Percentiles rank a stretch among this genome's conserved stretches.
These are phyloP conservation scores for Chlorella sp. DNA, from an alignment of 139 green algal genomes.

Conservation along the genomic window DNA sequence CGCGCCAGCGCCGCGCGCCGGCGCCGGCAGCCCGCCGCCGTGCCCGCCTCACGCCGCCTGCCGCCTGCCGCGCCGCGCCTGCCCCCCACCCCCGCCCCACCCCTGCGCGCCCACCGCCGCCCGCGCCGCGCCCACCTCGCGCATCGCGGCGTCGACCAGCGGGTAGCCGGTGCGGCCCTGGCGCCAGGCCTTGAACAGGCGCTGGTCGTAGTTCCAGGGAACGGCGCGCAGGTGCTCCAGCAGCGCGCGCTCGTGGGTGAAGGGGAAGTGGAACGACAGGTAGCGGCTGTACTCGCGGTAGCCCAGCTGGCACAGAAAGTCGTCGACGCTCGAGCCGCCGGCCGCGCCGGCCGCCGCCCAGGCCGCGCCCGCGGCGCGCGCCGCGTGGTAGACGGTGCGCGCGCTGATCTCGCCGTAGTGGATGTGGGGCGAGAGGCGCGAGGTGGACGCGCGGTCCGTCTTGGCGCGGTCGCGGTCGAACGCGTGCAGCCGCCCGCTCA, in stretches of 20 bases:
- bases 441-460: constrained; percentile 81
- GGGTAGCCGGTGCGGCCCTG: constrained; percentile 59
- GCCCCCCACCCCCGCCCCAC: too few species aligned
- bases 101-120: too few species aligned
- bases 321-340: constrained; percentile 38
- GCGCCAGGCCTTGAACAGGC: constrained; percentile 72
- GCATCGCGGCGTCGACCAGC: constrained; percentile 68
- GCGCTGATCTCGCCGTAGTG: constrained; percentile 88
- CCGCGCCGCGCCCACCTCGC: constrained; percentile 87
- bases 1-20: too few species aligned
- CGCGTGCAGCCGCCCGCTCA: constrained; percentile 53
- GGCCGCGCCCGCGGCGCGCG: constrained; percentile 17
- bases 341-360: constrained; percentile 1
- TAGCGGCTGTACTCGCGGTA: constrained; percentile 92
- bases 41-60: too few species aligned
- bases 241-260: constrained; percentile 91
- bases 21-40: constrained; percentile 84
- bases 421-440: constrained; percentile 88
- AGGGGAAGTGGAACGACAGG: constrained; percentile 95
- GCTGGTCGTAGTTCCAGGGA: constrained; percentile 87
- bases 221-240: constrained; percentile 85
- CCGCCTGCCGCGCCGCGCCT: too few species aligned
- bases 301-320: constrained; percentile 87
- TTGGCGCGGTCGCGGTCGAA: constrained; percentile 80
- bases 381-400: constrained; percentile 69